A percentile compares a stretch with the other conserved stretches of the same genome.
Evolutionary conservation across 441 rosid genomes (phyloP).

Genomic region (Erodium moschatum): DNA sequence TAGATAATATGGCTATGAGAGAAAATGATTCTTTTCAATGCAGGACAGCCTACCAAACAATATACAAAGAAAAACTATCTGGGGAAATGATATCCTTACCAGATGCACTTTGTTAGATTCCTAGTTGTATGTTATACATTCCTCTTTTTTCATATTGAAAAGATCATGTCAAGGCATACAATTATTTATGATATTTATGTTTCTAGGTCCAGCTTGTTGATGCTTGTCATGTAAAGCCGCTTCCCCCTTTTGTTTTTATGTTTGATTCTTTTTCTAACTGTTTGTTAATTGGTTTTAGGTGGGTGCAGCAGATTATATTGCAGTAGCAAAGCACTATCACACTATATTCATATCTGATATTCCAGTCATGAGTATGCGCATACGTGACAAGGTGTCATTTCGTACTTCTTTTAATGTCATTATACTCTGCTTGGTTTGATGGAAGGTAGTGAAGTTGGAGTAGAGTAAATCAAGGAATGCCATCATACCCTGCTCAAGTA

Average conservation of each 20-base stretch:
- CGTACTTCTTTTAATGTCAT: not conserved
- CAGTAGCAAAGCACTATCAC: constrained; percentile 66
- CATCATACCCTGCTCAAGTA: not conserved
- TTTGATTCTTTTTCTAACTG: not conserved
- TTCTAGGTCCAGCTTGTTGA: not conserved
- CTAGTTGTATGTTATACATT: not conserved
- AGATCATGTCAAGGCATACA: not conserved
- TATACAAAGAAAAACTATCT: not conserved
- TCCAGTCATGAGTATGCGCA: constrained; percentile 78
- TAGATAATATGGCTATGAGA: not conserved
- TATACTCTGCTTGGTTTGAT: not conserved
- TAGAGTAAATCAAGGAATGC: not conserved
- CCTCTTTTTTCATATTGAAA: not conserved
- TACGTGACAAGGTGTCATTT: constrained; percentile 66
- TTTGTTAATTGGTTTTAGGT: constrained; percentile 28
- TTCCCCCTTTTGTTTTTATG: not conserved
- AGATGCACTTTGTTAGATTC: not conserved
- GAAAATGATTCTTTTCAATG: not conserved
- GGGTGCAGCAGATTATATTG: constrained; percentile 95
- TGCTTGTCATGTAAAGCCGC: not conserved
- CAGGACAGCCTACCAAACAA: not conserved
- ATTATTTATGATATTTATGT: not conserved
- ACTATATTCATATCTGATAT: constrained; percentile 69
- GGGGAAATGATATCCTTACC: not conserved
- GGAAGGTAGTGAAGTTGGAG: not conserved